Evolutionary conservation across 306 rosid genomes (phyloP).

Genomic region (Pyrus bretschneideri): DNA sequence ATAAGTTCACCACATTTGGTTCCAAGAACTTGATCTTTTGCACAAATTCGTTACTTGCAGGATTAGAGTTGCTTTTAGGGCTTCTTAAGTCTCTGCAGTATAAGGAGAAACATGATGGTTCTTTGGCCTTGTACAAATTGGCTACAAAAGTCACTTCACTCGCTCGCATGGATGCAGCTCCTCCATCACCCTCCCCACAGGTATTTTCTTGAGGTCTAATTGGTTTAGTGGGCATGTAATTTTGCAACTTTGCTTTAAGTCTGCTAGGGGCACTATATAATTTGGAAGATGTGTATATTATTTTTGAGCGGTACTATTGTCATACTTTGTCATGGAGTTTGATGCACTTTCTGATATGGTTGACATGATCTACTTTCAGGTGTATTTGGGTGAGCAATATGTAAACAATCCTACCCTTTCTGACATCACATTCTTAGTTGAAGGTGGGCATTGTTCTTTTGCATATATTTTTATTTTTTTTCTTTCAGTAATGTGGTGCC

Average conservation of each 20-base stretch:
- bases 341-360: not conserved
- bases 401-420: slow-evolving; percentile 65
- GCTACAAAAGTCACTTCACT: slow-evolving; percentile 57
- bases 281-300: not conserved
- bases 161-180: slow-evolving; percentile 61
- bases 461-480: not conserved
- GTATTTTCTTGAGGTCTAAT: slow-evolving; percentile 22
- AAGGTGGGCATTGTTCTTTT: slow-evolving; percentile 39
- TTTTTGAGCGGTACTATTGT: not conserved
- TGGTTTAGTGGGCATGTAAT: not conserved
- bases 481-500: too few relatives aligned
- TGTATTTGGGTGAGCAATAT: slow-evolving; percentile 62
- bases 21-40: not conserved
- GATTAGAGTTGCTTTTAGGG: slow-evolving; percentile 66
- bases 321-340: not conserved
- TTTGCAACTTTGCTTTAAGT: not conserved
- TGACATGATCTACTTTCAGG: slow-evolving; percentile 39
- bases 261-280: not conserved
- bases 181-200: slow-evolving; percentile 72
- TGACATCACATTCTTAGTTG: slow-evolving; percentile 75
- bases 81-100: slow-evolving; percentile 48
- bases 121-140: slow-evolving; percentile 65
- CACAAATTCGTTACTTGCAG: slow-evolving; percentile 23
- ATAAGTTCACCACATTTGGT: not conserved
- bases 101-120: slow-evolving; percentile 66